Base-by-base conservation (phyloP, 2,329 filamentous ascomycete genomes). In the Orbilia javanica region DNA sequence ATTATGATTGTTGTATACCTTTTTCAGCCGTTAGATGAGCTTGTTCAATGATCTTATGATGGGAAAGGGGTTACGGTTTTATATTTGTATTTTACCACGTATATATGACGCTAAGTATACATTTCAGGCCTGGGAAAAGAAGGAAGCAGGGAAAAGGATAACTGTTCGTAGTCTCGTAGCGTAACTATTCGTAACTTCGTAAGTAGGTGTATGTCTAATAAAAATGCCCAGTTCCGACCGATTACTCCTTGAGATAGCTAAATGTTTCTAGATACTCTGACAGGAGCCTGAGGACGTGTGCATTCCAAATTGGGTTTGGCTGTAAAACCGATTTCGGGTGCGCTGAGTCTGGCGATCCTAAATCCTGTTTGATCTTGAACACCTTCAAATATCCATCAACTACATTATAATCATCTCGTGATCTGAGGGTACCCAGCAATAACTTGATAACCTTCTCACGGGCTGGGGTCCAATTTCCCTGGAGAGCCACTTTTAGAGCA, bases 81-180 rank as follows among this genome's bases (percentile, higher is more conserved):
- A 22, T 57, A 50, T 50, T 18, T 44, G 13, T 50, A 36, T 36
- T 36, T 57, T 13, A 34, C 20, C n/a, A 55, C 25, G 13, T 66
- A 25, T 68, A 63, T 46, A 20, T 57, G 20, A 63, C 57, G 39
- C 57, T 63, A 57, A 57, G 29, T 57, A 57, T 36, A 57, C 50
- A 53, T 53, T 31, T 31, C 25, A 53, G 25, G 22, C 31, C 27
- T 10, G 50, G n/a, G n/a, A n/a, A 27, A 29, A 31, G 6, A 31
- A 10, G 13, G 13, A 36, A 1, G n/a, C 13, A 15, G 4, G 1
- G 5, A 15, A 53, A 31, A 29, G 13, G 25, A 29, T 53, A 29
- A 10, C 31, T 15, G 46, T 50, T 50, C 50, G 27, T 53, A 53
- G 31, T 15, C 1, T 53, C 50, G 13, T 53, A n/a, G 8, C 6